Base-by-base conservation (phyloP, 2,329 filamentous ascomycete species). In the Exophiala mesophila region DNA sequence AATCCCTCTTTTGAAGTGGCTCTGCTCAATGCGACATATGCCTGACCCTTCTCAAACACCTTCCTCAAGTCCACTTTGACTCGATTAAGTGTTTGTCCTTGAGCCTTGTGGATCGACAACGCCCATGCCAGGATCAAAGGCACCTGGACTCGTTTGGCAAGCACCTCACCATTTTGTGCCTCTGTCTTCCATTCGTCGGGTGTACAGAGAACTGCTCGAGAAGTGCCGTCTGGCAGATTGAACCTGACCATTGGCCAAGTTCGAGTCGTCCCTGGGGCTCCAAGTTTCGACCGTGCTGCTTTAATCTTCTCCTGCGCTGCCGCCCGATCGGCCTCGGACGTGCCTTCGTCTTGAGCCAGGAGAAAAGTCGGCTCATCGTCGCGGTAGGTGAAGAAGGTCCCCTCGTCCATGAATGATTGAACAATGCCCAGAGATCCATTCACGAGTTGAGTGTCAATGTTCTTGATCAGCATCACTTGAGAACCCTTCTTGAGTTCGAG, bases 391-490 rank as follows among this genome's bases (percentile, higher is more conserved):
- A 75, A 75, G 52, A 82, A 84, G 19, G 71, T 76, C 31, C 70
- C 68, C 52, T 83, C 78, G 39, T 73, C 78, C 82, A 88, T 89
- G 63, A 95, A 94, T 4, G 76, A 79, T 9, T 83, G 74, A 3
- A 98, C 84, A 48, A 85, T 89, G 17, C 92, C 92, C 7, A 98
- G 73, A 0, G 90, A 94, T 3, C 92, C 92, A 59, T 98, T 98
- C 54, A 97, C 92, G 0, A 98, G 74, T 0, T 79, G 82, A 28
- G 95, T 88, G 59, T 98, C 92, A 67, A 97, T 83, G 57, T 98
- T 98, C 65, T 98, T 98, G 72, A 98, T 96, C n/a, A 98, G 72
- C 92, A 98, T 98, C 32, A 98, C 94, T 61, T 98, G 94, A 0
- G 92, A 87, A 7, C 88, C 87, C 50, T 92, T 83, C 63, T 96